phyloP scores from a whole-genome alignment of 352 stramenopile species.

The Globisporangium lucens region DNA sequence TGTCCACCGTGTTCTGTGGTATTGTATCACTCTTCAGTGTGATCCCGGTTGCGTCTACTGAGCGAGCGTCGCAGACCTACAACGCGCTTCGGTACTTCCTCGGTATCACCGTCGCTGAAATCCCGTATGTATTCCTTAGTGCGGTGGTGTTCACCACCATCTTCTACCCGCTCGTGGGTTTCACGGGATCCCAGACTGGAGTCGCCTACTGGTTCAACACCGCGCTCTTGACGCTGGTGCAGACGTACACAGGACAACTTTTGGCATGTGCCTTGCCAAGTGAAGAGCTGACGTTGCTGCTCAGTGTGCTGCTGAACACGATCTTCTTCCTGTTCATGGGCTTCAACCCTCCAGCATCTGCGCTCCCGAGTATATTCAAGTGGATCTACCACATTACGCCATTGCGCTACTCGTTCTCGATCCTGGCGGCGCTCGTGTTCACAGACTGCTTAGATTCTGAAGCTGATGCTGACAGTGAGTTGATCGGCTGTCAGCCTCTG shows the following conservation, averaged over 20 bases:
- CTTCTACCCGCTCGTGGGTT: neutral
- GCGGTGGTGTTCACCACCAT: neutral
- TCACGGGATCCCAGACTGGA: neutral
- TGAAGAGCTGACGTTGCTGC: neutral
- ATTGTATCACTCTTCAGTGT: conserved; percentile 3
- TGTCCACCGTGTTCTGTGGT: neutral
- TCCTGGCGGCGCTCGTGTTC: neutral
- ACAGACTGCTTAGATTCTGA: neutral
- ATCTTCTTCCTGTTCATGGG: conserved; percentile 5
- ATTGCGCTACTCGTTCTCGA: conserved; percentile 6
- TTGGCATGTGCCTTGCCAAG: neutral
- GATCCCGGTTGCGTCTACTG: neutral
- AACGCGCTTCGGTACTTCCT: neutral
- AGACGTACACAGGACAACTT: conserved; percentile 1
- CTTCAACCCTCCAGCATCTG: neutral
- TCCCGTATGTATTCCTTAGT: neutral
- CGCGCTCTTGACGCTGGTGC: neutral
- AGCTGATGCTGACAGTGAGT: neutral
- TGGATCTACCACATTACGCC: neutral
- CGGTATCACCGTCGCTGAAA: neutral
- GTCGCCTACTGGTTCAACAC: neutral
- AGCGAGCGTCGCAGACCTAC: no score
- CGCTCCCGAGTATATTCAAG: neutral
- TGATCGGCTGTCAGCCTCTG: neutral
- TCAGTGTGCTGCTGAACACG: neutral